Percentiles rank a stretch among this genome's conserved stretches.
Evolutionary conservation across 2,329 filamentous ascomycete species (phyloP).

Genomic region (Diaporthe ampelina): DNA sequence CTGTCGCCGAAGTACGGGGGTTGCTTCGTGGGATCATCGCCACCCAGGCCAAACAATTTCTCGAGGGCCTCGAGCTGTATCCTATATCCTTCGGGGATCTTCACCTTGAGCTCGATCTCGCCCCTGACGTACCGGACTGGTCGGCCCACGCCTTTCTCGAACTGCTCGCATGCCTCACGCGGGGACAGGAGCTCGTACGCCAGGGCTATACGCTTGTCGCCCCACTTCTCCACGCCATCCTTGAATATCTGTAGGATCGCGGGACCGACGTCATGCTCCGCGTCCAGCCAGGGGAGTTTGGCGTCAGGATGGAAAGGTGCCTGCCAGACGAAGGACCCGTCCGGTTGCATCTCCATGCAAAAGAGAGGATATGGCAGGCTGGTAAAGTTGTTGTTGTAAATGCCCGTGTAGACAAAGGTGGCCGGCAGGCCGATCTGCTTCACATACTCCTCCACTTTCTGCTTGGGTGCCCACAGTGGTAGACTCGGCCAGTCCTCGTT

Average conservation of each 20-base stretch:
- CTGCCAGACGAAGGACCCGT: slow-evolving; percentile 92
- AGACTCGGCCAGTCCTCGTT: slow-evolving; percentile 83
- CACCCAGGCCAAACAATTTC: slow-evolving; percentile 68
- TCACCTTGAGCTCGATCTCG: slow-evolving; percentile 86
- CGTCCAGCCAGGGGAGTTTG: slow-evolving; percentile 94
- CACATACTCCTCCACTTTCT: slow-evolving; percentile 92
- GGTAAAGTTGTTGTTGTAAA: slow-evolving; percentile 99
- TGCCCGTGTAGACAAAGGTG: slow-evolving; percentile 95
- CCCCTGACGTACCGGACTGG: slow-evolving; percentile 83
- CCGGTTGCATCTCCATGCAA: slow-evolving; percentile 88
- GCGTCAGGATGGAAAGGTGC: slow-evolving; percentile 93
- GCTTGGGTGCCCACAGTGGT: slow-evolving; percentile 93
- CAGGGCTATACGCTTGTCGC: slow-evolving; percentile 81
- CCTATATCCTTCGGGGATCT: slow-evolving; percentile 88
- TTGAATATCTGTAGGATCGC: slow-evolving; percentile 95
- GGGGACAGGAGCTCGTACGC: slow-evolving; percentile 93
- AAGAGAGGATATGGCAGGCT: slow-evolving; percentile 93
- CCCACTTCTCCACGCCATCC: slow-evolving; percentile 89
- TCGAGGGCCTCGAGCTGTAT: slow-evolving; percentile 83
- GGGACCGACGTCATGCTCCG: slow-evolving; percentile 95
- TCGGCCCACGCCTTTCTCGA: slow-evolving; percentile 82
- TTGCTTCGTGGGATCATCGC: slow-evolving; percentile 67
- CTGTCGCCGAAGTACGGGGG: slow-evolving; percentile 74
- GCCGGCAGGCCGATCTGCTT: slow-evolving; percentile 85
- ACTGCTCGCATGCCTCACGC: slow-evolving; percentile 83